phyloP scores from a whole-genome alignment of 1,284 basidiomycete genomes.

The Ganoderma lucidum region DNA sequence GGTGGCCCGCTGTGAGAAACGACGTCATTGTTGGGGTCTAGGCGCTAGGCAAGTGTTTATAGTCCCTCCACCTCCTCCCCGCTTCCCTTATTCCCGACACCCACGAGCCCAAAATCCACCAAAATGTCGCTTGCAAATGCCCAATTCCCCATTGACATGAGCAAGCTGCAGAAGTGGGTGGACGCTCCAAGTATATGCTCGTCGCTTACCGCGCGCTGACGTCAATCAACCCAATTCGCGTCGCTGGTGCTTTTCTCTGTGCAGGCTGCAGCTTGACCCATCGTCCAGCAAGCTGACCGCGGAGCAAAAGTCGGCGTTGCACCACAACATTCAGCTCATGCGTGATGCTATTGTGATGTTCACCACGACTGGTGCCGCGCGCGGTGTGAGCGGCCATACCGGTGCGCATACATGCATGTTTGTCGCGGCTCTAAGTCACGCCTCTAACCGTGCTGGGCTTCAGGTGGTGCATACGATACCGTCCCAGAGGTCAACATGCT shows the following conservation, averaged over 20 bases:
- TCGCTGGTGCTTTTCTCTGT: background rate
- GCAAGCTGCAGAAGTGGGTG: slow-evolving; percentile 72
- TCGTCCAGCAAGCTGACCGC: slow-evolving; percentile 64
- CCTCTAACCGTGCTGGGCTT: background rate
- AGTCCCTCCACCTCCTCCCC: slow-evolving; percentile 16
- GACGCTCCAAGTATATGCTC: background rate
- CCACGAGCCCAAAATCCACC: background rate
- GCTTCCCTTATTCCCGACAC: slow-evolving; percentile 1
- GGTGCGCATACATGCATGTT: slow-evolving; percentile 47
- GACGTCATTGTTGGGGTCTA: slow-evolving; percentile 3
- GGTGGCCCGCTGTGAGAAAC: background rate
- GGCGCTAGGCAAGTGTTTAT: slow-evolving; percentile 25
- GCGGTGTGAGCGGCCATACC: slow-evolving; percentile 86
- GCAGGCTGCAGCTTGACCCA: slow-evolving; percentile 76
- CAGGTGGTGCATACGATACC: slow-evolving; percentile 86
- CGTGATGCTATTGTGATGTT: slow-evolving; percentile 86
- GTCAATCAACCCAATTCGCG: slow-evolving; percentile 16
- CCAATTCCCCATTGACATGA: slow-evolving; percentile 80
- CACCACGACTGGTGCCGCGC: slow-evolving; percentile 81
- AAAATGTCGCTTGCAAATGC: slow-evolving; percentile 51
- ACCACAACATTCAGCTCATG: slow-evolving; percentile 77
- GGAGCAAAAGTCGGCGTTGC: slow-evolving; percentile 66
- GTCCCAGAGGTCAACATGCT: slow-evolving; percentile 84
- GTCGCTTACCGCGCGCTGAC: slow-evolving; percentile 6
- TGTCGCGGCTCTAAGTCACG: background rate